Base-by-base conservation (phyloP, 208 protist genomes). In the Trypanosoma avium region DNA sequence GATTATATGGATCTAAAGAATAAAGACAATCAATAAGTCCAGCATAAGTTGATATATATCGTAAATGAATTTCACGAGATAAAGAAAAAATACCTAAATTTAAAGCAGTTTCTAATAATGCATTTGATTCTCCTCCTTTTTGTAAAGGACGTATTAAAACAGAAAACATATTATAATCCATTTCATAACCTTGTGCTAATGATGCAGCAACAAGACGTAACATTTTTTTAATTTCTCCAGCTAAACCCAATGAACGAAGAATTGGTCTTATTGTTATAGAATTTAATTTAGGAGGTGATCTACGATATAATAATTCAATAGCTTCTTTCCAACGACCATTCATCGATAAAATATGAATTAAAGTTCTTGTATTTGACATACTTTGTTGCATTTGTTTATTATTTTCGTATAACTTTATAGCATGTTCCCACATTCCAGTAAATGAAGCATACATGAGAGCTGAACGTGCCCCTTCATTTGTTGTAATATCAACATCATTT, bases 361-460 rank as follows among this genome's bases (percentile, higher is more conserved):
- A 54, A 32, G 30, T 57, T n/a, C 81, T 69, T 13, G 79, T 77
- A 57, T 84, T 62, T 0, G 75, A 12, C 2, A 56, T 1, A 48
- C 42, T 79, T 21, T 67, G 21, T 0, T 58, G 48, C 33, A 95
- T 59, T 9, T 47, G 45, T 12, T 75, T 72, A 47, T 89, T 69
- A 3, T n/a, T 27, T 27, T 65, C 46, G 21, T 82, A 70, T 6
- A 87, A 52, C n/a, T 49, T 5, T 15, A 92, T 53, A 0, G 82
- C 81, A 49, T 78, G 63, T 59, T 92, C 86, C 86, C 90, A 95
- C 67, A 93, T 83, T 33, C 84, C 82, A 0, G 82, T 78, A 70
- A 75, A 85, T 26, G 72, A 76, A 3, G 90, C 83, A 19, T 92
- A 66, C 2, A 79, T 53, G 4, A 95, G 46, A 30, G 81, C 75